phyloP scores from a whole-genome alignment of 257 asterid genomes.

The Prunella vulgaris region DNA sequence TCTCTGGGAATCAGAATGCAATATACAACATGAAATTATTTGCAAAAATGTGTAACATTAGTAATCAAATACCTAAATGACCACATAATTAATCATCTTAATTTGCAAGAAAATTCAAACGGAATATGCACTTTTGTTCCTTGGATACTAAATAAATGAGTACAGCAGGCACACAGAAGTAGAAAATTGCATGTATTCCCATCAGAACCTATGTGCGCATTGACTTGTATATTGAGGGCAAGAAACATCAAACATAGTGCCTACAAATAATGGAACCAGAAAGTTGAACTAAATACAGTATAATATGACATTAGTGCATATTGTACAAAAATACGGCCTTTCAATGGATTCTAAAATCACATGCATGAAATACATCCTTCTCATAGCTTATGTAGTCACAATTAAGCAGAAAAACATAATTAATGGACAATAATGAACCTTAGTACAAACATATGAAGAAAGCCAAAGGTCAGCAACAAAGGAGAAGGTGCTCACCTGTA shows the following conservation, averaged over 20 bases:
- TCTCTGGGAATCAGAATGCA: background rate
- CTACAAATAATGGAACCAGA: background rate
- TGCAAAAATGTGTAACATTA: background rate
- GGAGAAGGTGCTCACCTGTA: slow-evolving; percentile 64
- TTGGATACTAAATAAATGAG: background rate
- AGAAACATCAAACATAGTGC: background rate
- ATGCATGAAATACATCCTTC: background rate
- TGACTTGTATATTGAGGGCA: background rate
- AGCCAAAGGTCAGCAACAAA: background rate
- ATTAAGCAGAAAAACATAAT: slow-evolving; percentile 8
- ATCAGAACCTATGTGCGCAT: background rate
- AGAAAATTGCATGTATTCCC: background rate
- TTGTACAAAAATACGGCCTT: background rate
- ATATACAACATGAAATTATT: background rate
- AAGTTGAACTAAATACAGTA: background rate
- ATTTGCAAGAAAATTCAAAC: background rate
- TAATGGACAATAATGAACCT: background rate
- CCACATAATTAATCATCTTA: background rate
- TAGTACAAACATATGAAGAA: background rate
- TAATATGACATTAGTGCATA: background rate
- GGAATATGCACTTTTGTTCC: background rate
- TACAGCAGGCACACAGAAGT: background rate
- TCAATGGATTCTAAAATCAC: slow-evolving; percentile 3
- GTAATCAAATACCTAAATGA: background rate
- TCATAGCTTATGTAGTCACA: background rate